A percentile compares a stretch with the other conserved stretches of the same genome.
Conservation (phyloP, 352 stramenopile genomes). For the Globisporangium carolinianum region DNA sequence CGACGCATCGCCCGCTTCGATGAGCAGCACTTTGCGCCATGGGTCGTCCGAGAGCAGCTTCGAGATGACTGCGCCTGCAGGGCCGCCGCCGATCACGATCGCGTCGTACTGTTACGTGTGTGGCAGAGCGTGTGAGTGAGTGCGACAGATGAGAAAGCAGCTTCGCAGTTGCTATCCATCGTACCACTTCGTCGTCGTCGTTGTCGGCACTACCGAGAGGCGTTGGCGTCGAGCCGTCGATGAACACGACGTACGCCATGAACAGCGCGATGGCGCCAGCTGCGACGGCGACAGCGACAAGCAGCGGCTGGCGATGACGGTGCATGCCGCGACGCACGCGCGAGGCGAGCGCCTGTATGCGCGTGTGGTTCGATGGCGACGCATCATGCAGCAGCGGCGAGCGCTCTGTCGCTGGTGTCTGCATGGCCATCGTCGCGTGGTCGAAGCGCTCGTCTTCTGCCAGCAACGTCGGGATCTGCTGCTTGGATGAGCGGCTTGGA, state of each 20-base stretch:
- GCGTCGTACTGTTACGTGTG: slow-evolving; percentile 33
- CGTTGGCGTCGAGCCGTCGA: not conserved
- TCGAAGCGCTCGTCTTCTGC: not conserved
- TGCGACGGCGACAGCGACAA: not conserved
- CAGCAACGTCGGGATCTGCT: not conserved
- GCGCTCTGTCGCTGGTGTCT: slow-evolving; percentile 11
- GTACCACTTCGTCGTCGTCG: not conserved
- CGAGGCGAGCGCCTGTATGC: not conserved
- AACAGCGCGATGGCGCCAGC: slow-evolving; percentile 1
- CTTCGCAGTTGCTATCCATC: not conserved
- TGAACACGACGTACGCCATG: slow-evolving; percentile 1
- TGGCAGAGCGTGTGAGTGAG: too few species aligned
- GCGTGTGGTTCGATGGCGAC: too few species aligned
- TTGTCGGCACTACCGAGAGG: too few species aligned
- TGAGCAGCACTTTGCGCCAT: slow-evolving; percentile 54
- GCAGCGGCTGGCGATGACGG: not conserved
- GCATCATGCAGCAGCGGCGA: slow-evolving; percentile 11
- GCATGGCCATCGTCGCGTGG: not conserved
- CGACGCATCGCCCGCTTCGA: slow-evolving; percentile 54
- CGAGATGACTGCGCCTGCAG: slow-evolving; percentile 46
- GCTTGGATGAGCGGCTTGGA: too few species aligned
- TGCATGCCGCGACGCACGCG: not conserved
- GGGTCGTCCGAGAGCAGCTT: slow-evolving; percentile 45
- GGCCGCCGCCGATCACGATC: slow-evolving; percentile 57
- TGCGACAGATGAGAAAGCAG: not conserved